Base-by-base conservation (phyloP, 2,329 filamentous ascomycete genomes). In the Fusarium sp. region DNA sequence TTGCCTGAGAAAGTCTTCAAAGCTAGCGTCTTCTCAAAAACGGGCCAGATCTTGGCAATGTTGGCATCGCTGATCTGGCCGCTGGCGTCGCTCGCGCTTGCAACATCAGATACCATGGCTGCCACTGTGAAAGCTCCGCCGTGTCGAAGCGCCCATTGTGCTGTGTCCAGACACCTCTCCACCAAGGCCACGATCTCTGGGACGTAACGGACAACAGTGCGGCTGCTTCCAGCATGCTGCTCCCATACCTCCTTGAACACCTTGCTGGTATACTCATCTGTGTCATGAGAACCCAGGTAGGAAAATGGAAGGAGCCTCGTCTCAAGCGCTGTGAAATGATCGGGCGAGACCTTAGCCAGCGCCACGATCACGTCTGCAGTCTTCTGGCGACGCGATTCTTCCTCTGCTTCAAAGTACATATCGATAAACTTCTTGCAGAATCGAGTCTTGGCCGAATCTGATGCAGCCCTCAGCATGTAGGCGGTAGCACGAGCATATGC, bases 1-100 rank as follows among this genome's bases (percentile, higher is more conserved):
- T 99, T 99, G 22, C 94, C 94, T 1, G 92, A 87, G 85, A 97
- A 99, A 1, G 95, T 97, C 84, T 98, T 98, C 14, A 97, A 89
- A 4, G 89, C 88, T 40, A 98, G 81, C 2, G 93, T 90, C 75
- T 92, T 93, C 68, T 98, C 93, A 48, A 97, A 85, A 3, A 91
- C 87, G 0, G 93, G 93, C 95, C 95, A 99, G 22, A 98, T 83
- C 17, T 82, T 81, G 69, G 85, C 83, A 18, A 92, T 84, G 40
- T 90, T 88, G 4, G 84, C 75, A 18, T 86, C 83, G 64, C 87
- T 88, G 54, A 93, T 88, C 43, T 88, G 85, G 0, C 87, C 88
- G 7, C 85, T 83, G 51, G 83, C 80, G 13, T 87, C 85, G 51
- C 87, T 85, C 20, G 87, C 88, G 14, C 84, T 83, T 31, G 87